Conservation (phyloP, 1,284 basidiomycete species). For the Trichosporon coremiiforme region DNA sequence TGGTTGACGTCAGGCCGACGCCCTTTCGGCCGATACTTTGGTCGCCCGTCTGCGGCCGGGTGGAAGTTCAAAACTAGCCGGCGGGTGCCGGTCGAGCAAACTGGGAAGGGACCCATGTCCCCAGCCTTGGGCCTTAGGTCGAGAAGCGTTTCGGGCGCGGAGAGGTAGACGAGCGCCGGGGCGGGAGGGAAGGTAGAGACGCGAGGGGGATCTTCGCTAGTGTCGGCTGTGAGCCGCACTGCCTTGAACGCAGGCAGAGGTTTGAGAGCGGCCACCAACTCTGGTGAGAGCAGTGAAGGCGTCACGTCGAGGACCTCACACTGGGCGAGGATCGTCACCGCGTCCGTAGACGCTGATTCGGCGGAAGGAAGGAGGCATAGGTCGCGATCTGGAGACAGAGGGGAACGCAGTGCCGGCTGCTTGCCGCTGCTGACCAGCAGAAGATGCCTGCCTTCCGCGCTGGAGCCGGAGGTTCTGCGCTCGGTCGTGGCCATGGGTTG, state of each 20-base stretch:
- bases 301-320: not conserved
- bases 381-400: not conserved
- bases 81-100: not conserved
- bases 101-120: not conserved
- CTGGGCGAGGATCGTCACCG: not conserved
- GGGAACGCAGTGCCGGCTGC: not conserved
- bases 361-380: too few relatives aligned
- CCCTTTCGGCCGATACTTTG: not conserved
- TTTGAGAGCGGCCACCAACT: not conserved
- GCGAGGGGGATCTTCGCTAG: not conserved
- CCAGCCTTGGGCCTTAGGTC: not conserved
- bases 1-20: not conserved
- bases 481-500: not conserved
- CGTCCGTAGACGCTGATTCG: not conserved
- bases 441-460: not conserved
- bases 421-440: not conserved
- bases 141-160: not conserved
- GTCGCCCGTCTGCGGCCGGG: not conserved
- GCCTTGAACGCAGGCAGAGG: not conserved
- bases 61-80: not conserved
- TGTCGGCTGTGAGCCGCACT: not conserved
- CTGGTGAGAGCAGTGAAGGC: not conserved
- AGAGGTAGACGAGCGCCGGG: constrained; percentile 3
- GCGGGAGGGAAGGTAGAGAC: not conserved
- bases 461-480: not conserved